Evolutionary conservation across 2,329 filamentous ascomycete species (phyloP).

Genomic region (Botrytis pseudocinerea): DNA sequence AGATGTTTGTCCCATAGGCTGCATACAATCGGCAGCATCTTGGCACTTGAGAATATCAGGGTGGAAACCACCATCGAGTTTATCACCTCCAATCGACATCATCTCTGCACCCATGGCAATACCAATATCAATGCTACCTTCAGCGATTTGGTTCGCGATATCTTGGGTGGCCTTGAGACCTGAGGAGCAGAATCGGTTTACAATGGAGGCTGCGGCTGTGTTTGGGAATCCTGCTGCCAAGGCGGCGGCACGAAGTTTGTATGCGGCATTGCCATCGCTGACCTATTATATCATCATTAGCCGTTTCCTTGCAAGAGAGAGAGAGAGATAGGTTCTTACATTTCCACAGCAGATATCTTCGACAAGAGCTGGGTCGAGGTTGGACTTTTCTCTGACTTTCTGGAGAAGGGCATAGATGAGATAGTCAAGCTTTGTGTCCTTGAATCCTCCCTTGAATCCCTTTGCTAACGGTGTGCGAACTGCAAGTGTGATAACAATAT

Average conservation of each 20-base stretch:
- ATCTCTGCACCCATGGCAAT: conserved; percentile 85
- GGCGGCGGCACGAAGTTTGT: conserved; percentile 84
- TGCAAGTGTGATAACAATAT: conserved; percentile 93
- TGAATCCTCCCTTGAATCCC: conserved; percentile 88
- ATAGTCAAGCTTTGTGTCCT: conserved; percentile 88
- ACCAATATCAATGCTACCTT: conserved; percentile 81
- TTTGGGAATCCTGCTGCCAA: conserved; percentile 93
- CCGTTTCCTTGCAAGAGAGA: neutral
- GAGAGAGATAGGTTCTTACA: conserved; percentile 51
- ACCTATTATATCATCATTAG: conserved; percentile 53
- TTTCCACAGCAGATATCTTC: conserved; percentile 94
- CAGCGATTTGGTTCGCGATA: conserved; percentile 82
- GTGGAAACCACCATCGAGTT: conserved; percentile 72
- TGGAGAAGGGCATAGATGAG: conserved; percentile 81
- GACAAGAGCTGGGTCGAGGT: conserved; percentile 75
- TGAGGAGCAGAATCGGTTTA: conserved; percentile 97
- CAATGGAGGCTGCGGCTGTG: conserved; percentile 75
- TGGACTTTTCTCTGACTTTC: conserved; percentile 69
- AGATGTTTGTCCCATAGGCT: conserved; percentile 97
- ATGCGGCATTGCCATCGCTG: conserved; percentile 80
- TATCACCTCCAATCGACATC: conserved; percentile 76
- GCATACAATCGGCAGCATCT: conserved; percentile 81
- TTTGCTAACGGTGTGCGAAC: conserved; percentile 87
- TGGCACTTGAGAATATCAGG: conserved; percentile 72
- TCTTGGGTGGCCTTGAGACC: conserved; percentile 94